phyloP scores from a whole-genome alignment of 2,329 filamentous ascomycete species.

The Aspergillus amoenus region DNA sequence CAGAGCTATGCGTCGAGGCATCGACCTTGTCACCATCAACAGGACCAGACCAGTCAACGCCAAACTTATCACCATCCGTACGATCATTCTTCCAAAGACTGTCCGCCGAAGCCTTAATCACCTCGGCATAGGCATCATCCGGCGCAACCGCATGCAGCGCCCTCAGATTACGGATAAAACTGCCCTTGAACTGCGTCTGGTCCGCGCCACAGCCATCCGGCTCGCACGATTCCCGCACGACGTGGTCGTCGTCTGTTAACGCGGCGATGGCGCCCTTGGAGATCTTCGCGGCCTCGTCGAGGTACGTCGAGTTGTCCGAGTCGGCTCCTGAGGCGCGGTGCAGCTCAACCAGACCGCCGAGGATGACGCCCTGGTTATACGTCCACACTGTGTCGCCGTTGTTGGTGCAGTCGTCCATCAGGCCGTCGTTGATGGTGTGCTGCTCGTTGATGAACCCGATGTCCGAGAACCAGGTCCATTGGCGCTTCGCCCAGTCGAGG shows the following conservation, averaged over 20 bases:
- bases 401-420: conserved; percentile 51
- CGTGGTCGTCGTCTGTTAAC: neutral
- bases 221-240: conserved; percentile 56
- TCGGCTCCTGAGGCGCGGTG: conserved; percentile 16
- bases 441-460: conserved; percentile 49
- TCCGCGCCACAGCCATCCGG: conserved; percentile 48
- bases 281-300: neutral
- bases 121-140: conserved; percentile 45
- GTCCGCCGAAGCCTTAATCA: neutral
- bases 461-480: conserved; percentile 53
- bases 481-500: conserved; percentile 46
- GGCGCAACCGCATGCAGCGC: conserved; percentile 56
- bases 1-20: too few species aligned
- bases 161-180: conserved; percentile 65
- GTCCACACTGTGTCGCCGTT: conserved; percentile 47
- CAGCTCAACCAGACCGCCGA: conserved; percentile 58
- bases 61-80: too few species aligned
- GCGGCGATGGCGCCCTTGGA: neutral
- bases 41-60: too few species aligned
- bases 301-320: neutral
- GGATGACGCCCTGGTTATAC: conserved; percentile 63
- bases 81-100: neutral
- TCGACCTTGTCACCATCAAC: too few species aligned
- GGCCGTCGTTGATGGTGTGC: conserved; percentile 55
- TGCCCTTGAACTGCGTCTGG: conserved; percentile 68